Conservation (phyloP, 2,329 filamentous ascomycete genomes). For the Monosporascus cannonballus region DNA sequence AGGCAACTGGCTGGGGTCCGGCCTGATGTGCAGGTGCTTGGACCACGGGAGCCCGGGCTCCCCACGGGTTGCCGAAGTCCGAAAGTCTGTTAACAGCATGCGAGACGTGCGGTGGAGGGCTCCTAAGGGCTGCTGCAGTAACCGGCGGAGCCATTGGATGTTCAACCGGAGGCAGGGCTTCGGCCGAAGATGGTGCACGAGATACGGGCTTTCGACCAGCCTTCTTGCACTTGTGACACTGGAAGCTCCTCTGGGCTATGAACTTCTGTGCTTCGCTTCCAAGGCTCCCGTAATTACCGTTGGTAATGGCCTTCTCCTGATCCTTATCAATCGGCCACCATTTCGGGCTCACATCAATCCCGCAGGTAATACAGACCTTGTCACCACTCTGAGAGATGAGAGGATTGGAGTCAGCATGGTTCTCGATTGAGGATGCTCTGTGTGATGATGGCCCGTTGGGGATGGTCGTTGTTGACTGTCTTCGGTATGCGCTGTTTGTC, state of each 20-base stretch:
- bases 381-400: conserved; percentile 33
- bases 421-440: conserved; percentile 20
- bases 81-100: conserved; percentile 15
- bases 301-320: conserved; percentile 46
- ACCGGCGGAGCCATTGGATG: conserved; percentile 19
- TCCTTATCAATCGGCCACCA: conserved; percentile 59
- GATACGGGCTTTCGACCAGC: conserved; percentile 38
- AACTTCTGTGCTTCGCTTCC: conserved; percentile 54
- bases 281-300: conserved; percentile 43
- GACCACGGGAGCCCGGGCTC: conserved; percentile 11
- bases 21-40: conserved; percentile 14
- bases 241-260: conserved; percentile 54
- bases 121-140: conserved; percentile 17
- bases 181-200: conserved; percentile 23
- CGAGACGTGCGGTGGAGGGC: conserved; percentile 17
- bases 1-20: conserved; percentile 9
- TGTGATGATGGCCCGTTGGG: conserved; percentile 18
- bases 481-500: conserved; percentile 40
- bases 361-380: conserved; percentile 58
- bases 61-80: conserved; percentile 18
- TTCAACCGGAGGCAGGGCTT: conserved; percentile 22
- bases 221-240: conserved; percentile 72
- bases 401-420: conserved; percentile 18
- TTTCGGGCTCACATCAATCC: conserved; percentile 65
- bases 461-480: conserved; percentile 48